phyloP scores from a whole-genome alignment of 2,329 filamentous ascomycete species.

The Phoma herbarum region DNA sequence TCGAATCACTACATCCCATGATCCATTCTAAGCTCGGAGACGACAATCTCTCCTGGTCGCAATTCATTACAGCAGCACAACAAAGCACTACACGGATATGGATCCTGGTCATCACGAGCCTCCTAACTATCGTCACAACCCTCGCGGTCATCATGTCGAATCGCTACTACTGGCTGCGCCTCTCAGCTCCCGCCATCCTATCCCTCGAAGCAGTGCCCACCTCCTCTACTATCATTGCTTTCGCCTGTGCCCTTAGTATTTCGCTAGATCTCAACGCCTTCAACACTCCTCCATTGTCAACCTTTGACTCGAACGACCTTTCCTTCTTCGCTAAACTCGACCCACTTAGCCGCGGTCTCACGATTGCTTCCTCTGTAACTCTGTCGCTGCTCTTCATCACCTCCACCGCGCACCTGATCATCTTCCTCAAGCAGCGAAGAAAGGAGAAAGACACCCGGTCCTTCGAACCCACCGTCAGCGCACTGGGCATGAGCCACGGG shows the following conservation, averaged over 20 bases:
- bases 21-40: not conserved
- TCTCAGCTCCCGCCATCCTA: conserved; percentile 23
- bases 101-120: conserved; percentile 1
- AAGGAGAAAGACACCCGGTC: conserved; percentile 11
- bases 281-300: conserved; percentile 13
- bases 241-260: conserved; percentile 27
- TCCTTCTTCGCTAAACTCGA: conserved; percentile 26
- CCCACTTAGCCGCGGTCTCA: conserved; percentile 26
- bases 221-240: conserved; percentile 22
- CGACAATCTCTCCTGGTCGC: not conserved
- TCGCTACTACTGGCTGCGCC: conserved; percentile 24
- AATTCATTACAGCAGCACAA: conserved; percentile 9
- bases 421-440: not conserved
- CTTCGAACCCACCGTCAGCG: conserved; percentile 37
- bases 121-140: conserved; percentile 21
- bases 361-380: conserved; percentile 15
- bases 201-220: conserved; percentile 29
- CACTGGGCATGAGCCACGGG: conserved; percentile 36
- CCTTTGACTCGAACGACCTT: conserved; percentile 24
- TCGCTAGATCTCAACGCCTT: conserved; percentile 18
- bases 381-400: not conserved
- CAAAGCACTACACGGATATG: not conserved
- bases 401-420: not conserved
- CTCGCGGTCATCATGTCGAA: conserved; percentile 27
- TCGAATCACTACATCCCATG: not conserved